These are phyloP conservation scores for Bryum argenteum DNA, from an alignment of 225 moss, liverwort and hornwort species.

Conservation along the genomic window DNA sequence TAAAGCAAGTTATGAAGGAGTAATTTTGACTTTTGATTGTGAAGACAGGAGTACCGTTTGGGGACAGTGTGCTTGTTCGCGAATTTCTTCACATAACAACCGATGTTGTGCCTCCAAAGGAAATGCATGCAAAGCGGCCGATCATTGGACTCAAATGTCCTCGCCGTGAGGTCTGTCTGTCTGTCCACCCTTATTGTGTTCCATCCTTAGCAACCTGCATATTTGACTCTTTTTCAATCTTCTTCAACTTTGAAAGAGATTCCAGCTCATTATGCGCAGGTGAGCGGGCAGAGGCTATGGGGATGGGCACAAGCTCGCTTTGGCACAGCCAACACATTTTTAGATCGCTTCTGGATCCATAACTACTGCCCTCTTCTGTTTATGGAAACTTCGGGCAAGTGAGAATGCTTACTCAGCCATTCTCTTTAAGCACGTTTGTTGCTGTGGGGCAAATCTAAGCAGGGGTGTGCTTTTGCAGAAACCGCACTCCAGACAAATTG, in stretches of 20 bases:
- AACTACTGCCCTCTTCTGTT: conserved; percentile 70
- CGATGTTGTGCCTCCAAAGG: conserved; percentile 49
- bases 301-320: conserved; percentile 68
- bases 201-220: no score
- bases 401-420: conserved; percentile 25
- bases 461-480: conserved; percentile 42
- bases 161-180: conserved; percentile 62
- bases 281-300: conserved; percentile 69
- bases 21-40: conserved; percentile 27
- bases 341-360: conserved; percentile 68
- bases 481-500: conserved; percentile 71
- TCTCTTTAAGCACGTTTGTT: conserved; percentile 4
- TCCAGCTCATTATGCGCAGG: conserved; percentile 42
- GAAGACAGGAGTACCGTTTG: conserved; percentile 74
- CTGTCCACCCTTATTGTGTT: conserved; percentile 9
- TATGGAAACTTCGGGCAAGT: conserved; percentile 66
- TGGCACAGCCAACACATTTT: conserved; percentile 58
- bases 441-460: conserved; percentile 2
- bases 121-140: conserved; percentile 67
- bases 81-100: conserved; percentile 60
- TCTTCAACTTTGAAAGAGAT: neutral
- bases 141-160: conserved; percentile 62
- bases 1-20: no score
- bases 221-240: no score
- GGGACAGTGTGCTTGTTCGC: conserved; percentile 60